Conservation (phyloP, 108 stramenopile genomes). For the Bacterosira constricta region DNA sequence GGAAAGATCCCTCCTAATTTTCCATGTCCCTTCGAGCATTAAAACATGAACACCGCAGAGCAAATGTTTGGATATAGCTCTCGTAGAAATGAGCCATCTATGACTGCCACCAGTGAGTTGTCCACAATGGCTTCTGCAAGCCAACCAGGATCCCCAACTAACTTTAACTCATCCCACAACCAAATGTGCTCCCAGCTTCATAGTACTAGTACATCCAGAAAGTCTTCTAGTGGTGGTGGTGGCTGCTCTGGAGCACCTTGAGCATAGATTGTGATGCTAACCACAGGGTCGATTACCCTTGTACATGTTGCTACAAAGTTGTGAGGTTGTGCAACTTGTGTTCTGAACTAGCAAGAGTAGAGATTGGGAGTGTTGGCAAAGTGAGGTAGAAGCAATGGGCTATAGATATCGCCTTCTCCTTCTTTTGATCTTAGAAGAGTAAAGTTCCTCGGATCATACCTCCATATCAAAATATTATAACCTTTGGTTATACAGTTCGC, state of each 20-base stretch:
- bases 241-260: not conserved
- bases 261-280: not conserved
- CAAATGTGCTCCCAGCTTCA: conserved; percentile 3
- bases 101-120: conserved; percentile 12
- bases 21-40: conserved; percentile 17
- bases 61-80: not conserved
- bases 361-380: too few relatives aligned
- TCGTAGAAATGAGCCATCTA: conserved; percentile 27
- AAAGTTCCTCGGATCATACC: too few relatives aligned
- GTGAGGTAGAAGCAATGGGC: too few relatives aligned
- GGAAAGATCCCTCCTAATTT: conserved; percentile 3
- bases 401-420: too few relatives aligned
- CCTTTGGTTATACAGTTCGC: too few relatives aligned
- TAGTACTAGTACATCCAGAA: conserved; percentile 7
- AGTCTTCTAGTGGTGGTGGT: not conserved
- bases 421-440: too few relatives aligned
- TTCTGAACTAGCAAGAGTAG: too few relatives aligned
- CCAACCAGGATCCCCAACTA: conserved; percentile 5
- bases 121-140: not conserved
- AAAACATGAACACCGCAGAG: conserved; percentile 13
- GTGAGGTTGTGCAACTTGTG: not conserved
- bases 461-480: too few relatives aligned
- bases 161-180: not conserved
- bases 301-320: too few relatives aligned
- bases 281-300: too few relatives aligned